Percentiles rank a stretch among this genome's conserved stretches.
phyloP scores from a whole-genome alignment of 495 filamentous ascomycete genomes.

The Tuber calosporum region DNA sequence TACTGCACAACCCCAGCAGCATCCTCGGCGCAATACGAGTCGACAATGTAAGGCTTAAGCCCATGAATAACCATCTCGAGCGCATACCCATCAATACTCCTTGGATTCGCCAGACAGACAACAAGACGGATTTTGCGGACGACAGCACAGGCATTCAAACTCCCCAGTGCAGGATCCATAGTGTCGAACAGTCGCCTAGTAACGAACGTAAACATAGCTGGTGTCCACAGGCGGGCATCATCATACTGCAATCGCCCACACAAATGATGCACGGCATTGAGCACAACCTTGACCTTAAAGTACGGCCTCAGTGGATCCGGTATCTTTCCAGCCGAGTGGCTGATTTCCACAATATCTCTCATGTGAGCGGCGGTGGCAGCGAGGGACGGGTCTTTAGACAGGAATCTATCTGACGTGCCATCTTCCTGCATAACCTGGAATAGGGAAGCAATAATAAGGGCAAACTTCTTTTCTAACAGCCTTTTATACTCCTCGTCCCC shows the following conservation, averaged over 20 bases:
- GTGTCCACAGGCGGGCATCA: constrained; percentile 63
- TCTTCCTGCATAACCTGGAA: constrained; percentile 66
- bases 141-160: constrained; percentile 75
- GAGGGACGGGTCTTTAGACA: constrained; percentile 58
- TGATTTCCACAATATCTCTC: constrained; percentile 57
- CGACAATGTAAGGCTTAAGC: constrained; percentile 67
- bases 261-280: constrained; percentile 65
- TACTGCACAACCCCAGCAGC: constrained; percentile 81
- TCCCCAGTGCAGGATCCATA: constrained; percentile 79
- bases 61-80: constrained; percentile 87
- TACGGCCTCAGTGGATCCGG: constrained; percentile 75
- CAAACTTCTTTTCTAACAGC: constrained; percentile 61
- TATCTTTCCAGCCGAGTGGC: constrained; percentile 54
- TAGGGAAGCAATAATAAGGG: constrained; percentile 64
- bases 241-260: constrained; percentile 63
- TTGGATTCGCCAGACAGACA: constrained; percentile 64
- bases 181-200: constrained; percentile 70
- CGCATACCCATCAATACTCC: constrained; percentile 68
- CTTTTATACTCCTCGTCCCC: constrained; percentile 58
- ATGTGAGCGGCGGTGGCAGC: constrained; percentile 56
- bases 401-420: constrained; percentile 60
- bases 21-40: constrained; percentile 86
- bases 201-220: constrained; percentile 64
- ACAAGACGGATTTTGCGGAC: constrained; percentile 79
- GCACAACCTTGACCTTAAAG: constrained; percentile 68